Percentiles rank a stretch among this genome's conserved stretches.
Evolutionary conservation across 371 early-diverging fungal species (phyloP).

Genomic region (Apophysomyces sp.): DNA sequence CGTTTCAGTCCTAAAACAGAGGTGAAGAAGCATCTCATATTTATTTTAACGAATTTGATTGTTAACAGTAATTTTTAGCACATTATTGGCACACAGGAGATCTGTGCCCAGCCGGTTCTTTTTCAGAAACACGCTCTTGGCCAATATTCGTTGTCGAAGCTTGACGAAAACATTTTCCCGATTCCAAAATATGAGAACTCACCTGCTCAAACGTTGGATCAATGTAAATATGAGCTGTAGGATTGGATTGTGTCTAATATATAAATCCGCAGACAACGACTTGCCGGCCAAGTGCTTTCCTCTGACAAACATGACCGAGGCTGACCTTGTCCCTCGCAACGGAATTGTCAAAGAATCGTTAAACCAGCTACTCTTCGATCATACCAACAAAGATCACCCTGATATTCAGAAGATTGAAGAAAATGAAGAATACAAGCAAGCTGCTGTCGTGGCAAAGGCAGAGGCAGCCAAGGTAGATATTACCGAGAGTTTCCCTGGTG

Average conservation of each 20-base stretch:
- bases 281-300: constrained; percentile 26
- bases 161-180: constrained; percentile 64
- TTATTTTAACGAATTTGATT: background rate
- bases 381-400: constrained; percentile 6
- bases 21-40: constrained; percentile 37
- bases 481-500: constrained; percentile 37
- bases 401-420: constrained; percentile 20
- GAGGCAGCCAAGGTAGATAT: constrained; percentile 30
- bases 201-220: constrained; percentile 22
- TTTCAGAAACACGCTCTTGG: constrained; percentile 56
- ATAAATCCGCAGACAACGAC: constrained; percentile 1
- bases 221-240: constrained; percentile 8
- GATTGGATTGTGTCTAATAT: background rate
- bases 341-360: constrained; percentile 10
- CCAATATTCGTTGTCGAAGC: constrained; percentile 56
- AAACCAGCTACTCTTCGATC: constrained; percentile 24
- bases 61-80: too few relatives aligned
- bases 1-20: constrained; percentile 65
- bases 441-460: constrained; percentile 31
- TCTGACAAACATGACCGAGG: constrained; percentile 26
- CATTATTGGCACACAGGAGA: constrained; percentile 57
- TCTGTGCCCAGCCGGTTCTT: constrained; percentile 59
- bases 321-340: constrained; percentile 30
- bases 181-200: constrained; percentile 59
- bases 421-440: constrained; percentile 21